These are phyloP conservation scores for Danielozyma ontarioensis DNA, from an alignment of 805 yeast species.

Conservation along the genomic window DNA sequence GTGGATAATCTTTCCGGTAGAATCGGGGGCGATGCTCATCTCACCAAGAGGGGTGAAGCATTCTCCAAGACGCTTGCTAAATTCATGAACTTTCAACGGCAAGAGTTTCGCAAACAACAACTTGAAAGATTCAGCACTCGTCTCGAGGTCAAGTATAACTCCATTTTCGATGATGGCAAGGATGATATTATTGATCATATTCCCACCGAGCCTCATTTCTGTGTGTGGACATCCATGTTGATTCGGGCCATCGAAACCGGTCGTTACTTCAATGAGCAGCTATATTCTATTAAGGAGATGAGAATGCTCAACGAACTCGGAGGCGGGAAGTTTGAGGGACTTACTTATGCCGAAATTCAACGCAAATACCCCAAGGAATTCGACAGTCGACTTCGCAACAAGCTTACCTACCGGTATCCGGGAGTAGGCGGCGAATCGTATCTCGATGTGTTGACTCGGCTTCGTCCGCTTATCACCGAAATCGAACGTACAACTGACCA, in stretches of 20 bases:
- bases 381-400: slow-evolving; percentile 67
- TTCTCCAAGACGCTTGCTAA: slow-evolving; percentile 69
- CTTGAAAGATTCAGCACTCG: slow-evolving; percentile 47
- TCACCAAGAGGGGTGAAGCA: slow-evolving; percentile 73
- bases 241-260: slow-evolving; percentile 76
- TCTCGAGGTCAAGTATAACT: slow-evolving; percentile 38
- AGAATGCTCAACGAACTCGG: slow-evolving; percentile 91
- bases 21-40: slow-evolving; percentile 86
- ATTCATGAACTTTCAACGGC: slow-evolving; percentile 68
- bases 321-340: slow-evolving; percentile 87
- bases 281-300: slow-evolving; percentile 79
- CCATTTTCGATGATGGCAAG: slow-evolving; percentile 19
- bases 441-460: slow-evolving; percentile 84
- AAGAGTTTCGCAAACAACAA: slow-evolving; percentile 61
- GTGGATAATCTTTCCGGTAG: slow-evolving; percentile 77
- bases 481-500: slow-evolving; percentile 89
- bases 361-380: slow-evolving; percentile 70
- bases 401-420: slow-evolving; percentile 85
- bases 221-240: slow-evolving; percentile 92
- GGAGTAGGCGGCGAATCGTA: slow-evolving; percentile 98
- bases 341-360: slow-evolving; percentile 87
- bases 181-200: slow-evolving; percentile 22
- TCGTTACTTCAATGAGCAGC: slow-evolving; percentile 64
- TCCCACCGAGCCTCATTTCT: slow-evolving; percentile 65
- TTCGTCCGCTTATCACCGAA: slow-evolving; percentile 87